phyloP scores from a whole-genome alignment of 352 stramenopile species.

The Pythium scleroteichum region DNA sequence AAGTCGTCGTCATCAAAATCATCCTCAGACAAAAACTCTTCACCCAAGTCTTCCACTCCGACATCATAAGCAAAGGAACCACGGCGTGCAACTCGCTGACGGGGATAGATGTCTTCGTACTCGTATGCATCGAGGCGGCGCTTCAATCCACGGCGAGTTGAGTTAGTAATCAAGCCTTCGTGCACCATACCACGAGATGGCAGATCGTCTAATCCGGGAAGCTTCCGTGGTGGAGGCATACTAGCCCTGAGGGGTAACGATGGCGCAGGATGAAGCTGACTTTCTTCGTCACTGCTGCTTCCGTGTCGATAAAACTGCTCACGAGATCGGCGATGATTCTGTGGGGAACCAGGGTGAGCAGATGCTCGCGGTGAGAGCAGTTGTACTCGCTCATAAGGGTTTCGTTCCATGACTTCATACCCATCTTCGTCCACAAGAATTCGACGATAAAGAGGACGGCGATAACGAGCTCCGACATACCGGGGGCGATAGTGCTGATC shows the following conservation, averaged over 20 bases:
- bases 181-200: neutral
- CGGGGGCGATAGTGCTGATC: neutral
- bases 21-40: slow-evolving; percentile 9
- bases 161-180: neutral
- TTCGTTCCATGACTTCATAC: slow-evolving; percentile 11
- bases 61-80: slow-evolving; percentile 8
- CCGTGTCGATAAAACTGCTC: slow-evolving; percentile 5
- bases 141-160: slow-evolving; percentile 13
- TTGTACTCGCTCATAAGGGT: slow-evolving; percentile 11
- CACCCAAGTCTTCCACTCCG: slow-evolving; percentile 10
- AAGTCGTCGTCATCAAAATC: neutral
- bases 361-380: neutral
- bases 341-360: neutral
- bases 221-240: too few species aligned
- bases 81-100: slow-evolving; percentile 1
- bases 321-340: neutral
- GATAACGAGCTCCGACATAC: neutral
- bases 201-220: neutral
- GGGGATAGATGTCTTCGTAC: slow-evolving; percentile 4
- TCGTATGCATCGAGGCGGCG: slow-evolving; percentile 9
- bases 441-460: slow-evolving; percentile 17
- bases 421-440: slow-evolving; percentile 21
- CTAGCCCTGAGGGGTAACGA: neutral
- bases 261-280: neutral
- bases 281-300: slow-evolving; percentile 21